Evolutionary conservation across 139 green algal genomes (phyloP).

Genomic region (Picochlorum sp.): DNA sequence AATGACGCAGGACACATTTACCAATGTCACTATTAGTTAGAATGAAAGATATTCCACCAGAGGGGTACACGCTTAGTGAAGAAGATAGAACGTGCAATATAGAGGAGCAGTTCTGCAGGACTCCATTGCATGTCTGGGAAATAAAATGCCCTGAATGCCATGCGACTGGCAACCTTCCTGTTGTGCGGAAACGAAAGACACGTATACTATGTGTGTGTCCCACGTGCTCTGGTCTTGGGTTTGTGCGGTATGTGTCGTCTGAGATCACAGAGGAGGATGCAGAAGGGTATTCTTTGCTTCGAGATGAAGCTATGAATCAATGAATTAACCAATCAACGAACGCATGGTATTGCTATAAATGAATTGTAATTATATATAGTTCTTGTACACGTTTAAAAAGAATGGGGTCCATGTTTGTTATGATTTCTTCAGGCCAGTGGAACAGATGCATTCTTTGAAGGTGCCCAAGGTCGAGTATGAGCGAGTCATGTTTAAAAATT

Average conservation of each 20-base stretch:
- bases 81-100: background rate
- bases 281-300: background rate
- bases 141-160: slow-evolving; percentile 6
- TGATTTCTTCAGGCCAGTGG: slow-evolving; percentile 8
- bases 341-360: background rate
- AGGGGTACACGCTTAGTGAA: slow-evolving; percentile 1
- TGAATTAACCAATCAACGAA: background rate
- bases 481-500: slow-evolving; percentile 16
- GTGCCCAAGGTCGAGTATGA: slow-evolving; percentile 10
- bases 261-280: background rate
- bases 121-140: slow-evolving; percentile 14
- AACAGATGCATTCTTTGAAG: background rate
- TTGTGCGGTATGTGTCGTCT: slow-evolving; percentile 6
- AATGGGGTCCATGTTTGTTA: background rate
- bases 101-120: slow-evolving; percentile 5
- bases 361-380: background rate
- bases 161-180: background rate
- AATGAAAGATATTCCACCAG: slow-evolving; percentile 1
- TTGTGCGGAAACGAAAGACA: background rate
- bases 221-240: slow-evolving; percentile 3
- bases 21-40: background rate
- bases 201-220: slow-evolving; percentile 1
- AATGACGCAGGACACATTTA: background rate
- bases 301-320: background rate
- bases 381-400: too few relatives aligned